Conservation (phyloP, 768 basidiomycete genomes). For the Tricholoma saponaceum region DNA sequence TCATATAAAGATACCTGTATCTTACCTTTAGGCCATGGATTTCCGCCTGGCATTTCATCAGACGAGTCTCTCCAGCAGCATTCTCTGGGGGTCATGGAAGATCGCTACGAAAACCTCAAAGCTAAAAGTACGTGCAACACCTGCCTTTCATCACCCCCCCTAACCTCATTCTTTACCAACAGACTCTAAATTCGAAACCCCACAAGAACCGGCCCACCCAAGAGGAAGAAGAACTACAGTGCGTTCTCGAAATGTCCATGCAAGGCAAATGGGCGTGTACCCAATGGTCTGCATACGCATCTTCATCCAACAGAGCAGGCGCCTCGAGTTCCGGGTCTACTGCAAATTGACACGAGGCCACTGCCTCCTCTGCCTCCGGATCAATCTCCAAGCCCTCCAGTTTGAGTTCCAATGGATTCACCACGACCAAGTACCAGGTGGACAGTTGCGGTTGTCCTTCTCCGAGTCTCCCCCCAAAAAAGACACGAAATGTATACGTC, state of each 20-base stretch:
- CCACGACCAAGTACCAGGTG: constrained; percentile 37
- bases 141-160: background rate
- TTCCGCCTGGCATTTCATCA: background rate
- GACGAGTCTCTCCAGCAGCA: background rate
- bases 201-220: constrained; percentile 62
- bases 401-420: constrained; percentile 15
- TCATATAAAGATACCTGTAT: background rate
- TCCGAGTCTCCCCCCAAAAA: too few relatives aligned
- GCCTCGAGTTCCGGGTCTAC: constrained; percentile 20
- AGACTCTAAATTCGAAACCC: constrained; percentile 72
- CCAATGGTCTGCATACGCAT: constrained; percentile 45
- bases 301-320: constrained; percentile 25
- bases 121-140: constrained; percentile 60
- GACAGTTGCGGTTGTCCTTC: too few relatives aligned
- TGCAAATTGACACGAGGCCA: constrained; percentile 4
- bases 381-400: constrained; percentile 11
- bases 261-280: constrained; percentile 81
- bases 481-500: too few relatives aligned
- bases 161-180: constrained; percentile 5
- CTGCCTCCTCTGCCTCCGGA: constrained; percentile 14
- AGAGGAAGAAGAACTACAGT: constrained; percentile 94
- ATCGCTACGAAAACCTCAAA: constrained; percentile 78
- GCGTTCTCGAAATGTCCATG: constrained; percentile 90
- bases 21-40: background rate
- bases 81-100: constrained; percentile 85